Evolutionary conservation across 164 flowering plant species (phyloP).

Genomic region (Vitis labrusca): DNA sequence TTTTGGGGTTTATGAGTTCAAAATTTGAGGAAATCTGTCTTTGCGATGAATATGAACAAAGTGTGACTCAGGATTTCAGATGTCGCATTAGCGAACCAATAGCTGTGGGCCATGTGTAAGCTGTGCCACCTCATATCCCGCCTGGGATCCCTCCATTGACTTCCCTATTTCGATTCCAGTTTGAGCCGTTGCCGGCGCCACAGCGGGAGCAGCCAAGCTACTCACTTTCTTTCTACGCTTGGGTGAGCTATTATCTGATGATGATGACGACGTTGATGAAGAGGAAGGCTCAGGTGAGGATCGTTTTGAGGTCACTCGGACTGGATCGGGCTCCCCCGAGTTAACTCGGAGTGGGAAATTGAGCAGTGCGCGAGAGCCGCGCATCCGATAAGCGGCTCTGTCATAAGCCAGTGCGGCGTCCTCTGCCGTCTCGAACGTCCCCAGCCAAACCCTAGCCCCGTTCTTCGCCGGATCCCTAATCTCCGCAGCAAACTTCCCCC

Average conservation of each 20-base stretch:
- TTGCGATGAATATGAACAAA: too few species aligned
- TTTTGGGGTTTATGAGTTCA: too few species aligned
- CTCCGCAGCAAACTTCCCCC: slow-evolving; percentile 81
- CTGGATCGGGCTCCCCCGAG: slow-evolving; percentile 64
- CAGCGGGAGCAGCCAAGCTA: background rate
- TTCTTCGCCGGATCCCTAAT: slow-evolving; percentile 69
- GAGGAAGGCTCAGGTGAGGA: slow-evolving; percentile 41
- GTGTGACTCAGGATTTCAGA: too few species aligned
- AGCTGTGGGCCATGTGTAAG: slow-evolving; percentile 24
- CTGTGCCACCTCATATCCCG: slow-evolving; percentile 18
- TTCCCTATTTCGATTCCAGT: background rate
- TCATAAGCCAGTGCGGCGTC: slow-evolving; percentile 71
- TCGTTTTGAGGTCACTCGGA: slow-evolving; percentile 50
- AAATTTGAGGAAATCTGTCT: too few species aligned
- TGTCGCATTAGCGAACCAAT: slow-evolving; percentile 23
- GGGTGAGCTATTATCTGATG: slow-evolving; percentile 18
- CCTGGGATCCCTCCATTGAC: slow-evolving; percentile 8
- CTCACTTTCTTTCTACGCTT: slow-evolving; percentile 27
- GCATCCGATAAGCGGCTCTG: slow-evolving; percentile 60
- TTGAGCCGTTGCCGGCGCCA: background rate
- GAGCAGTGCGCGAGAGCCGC: slow-evolving; percentile 59
- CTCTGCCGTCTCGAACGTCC: slow-evolving; percentile 69
- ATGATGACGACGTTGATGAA: slow-evolving; percentile 18
- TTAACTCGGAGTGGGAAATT: slow-evolving; percentile 58
- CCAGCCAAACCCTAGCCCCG: slow-evolving; percentile 73